Base-by-base conservation (phyloP, 345 rosid species). In the Hypericum androsaemum region DNA sequence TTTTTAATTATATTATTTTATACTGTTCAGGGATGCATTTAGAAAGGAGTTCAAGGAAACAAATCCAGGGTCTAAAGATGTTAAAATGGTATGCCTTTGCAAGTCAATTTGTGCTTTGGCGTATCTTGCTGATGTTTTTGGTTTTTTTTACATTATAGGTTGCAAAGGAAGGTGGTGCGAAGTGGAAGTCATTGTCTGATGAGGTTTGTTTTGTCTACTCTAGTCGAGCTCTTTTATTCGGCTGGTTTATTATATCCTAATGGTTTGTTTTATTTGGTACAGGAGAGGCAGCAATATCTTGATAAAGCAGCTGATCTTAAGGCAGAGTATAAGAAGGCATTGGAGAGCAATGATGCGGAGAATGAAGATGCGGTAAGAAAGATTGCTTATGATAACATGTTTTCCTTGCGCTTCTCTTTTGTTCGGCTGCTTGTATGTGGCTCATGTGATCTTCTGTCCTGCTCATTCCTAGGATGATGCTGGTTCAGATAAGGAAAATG, bases 101-200 rank as follows among this genome's bases (percentile, higher is more conserved):
- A 3, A 7, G 11, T 15, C 22, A 6, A 5, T 10, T 43, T 44
- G 16, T 1, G 15, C 42, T 22, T 14, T 5, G 17, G 14, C 10
- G 40, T 5, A 11, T 1, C 6, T 49, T 39, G 8, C 7, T 28
- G 8, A 47, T 7, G 39, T 14, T 44, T 7, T 39, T 37, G 22
- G 17, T 39, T 10, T 28, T 47, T 10, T 41, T 15, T 45, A 12
- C 59, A 16, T 22, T 49, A 6, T 58, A 89, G 95, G 84, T 74
- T 73, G 81, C 94, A 5, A 89, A 77, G 61, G 79, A 76, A 28
- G 94, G 82, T 45, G 98, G 95, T 62, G 96, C 77, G 66, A 80
- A 75, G 64, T 82, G 95, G 97, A 80, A 69, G 66, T 78, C 84
- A 13, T 52, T 89, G 85, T 64, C 80, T 2, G 90, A 86, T 47